Evolutionary conservation across 2,329 filamentous ascomycete genomes (phyloP).

Genomic region (Paecilomyces sp.): DNA sequence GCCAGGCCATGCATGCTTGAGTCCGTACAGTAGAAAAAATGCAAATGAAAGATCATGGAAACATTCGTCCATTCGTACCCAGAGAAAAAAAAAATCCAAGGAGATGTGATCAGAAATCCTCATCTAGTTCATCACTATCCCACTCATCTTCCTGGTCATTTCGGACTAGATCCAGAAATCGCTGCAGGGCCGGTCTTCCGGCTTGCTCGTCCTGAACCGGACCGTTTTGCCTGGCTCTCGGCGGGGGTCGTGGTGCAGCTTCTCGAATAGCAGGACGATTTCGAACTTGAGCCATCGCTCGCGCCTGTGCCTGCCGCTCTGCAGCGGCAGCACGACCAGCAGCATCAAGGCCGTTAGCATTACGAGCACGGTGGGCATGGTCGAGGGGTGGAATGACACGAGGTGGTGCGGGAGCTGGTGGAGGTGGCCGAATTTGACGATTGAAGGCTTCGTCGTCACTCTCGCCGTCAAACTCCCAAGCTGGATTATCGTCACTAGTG

Average conservation of each 20-base stretch:
- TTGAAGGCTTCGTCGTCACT: constrained; percentile 18
- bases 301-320: constrained; percentile 31
- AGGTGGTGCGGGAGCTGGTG: constrained; percentile 33
- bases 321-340: constrained; percentile 29
- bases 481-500: constrained; percentile 13
- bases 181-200: constrained; percentile 34
- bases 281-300: constrained; percentile 31
- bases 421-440: constrained; percentile 24
- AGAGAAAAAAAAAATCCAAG: background rate
- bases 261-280: constrained; percentile 17
- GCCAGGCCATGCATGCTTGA: background rate
- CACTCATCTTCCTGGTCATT: constrained; percentile 52
- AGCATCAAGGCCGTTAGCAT: constrained; percentile 19
- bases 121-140: constrained; percentile 53
- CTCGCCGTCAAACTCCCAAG: constrained; percentile 12
- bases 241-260: constrained; percentile 9
- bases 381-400: constrained; percentile 22
- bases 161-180: constrained; percentile 46
- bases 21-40: background rate
- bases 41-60: background rate
- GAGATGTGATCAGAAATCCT: constrained; percentile 8
- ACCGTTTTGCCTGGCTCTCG: constrained; percentile 6
- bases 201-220: constrained; percentile 9
- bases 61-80: background rate
- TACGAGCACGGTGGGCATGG: constrained; percentile 15